Evolutionary conservation across 2,329 filamentous ascomycete species (phyloP).

Genomic region (Pseudogymnoascus verrucosus): DNA sequence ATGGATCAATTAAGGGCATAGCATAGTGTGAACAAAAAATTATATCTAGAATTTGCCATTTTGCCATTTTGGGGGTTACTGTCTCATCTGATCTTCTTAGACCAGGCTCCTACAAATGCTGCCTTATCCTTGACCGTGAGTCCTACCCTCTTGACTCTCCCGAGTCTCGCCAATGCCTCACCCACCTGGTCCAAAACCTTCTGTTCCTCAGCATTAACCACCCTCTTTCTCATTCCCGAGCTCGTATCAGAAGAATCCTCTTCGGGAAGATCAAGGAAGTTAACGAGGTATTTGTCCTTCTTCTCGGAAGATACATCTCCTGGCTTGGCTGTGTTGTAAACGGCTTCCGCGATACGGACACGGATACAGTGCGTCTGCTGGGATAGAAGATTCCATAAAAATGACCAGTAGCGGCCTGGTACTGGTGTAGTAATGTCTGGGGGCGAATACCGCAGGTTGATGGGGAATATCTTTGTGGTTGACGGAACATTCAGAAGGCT

Average conservation of each 20-base stretch:
- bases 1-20: background rate
- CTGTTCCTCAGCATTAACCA: slow-evolving; percentile 47
- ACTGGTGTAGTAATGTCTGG: slow-evolving; percentile 86
- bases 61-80: background rate
- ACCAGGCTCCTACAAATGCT: slow-evolving; percentile 70
- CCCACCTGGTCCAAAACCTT: slow-evolving; percentile 68
- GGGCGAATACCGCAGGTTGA: slow-evolving; percentile 83
- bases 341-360: slow-evolving; percentile 76
- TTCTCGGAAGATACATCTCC: slow-evolving; percentile 21
- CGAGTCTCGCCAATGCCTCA: slow-evolving; percentile 79
- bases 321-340: slow-evolving; percentile 43
- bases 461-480: slow-evolving; percentile 73
- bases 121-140: slow-evolving; percentile 76
- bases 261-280: slow-evolving; percentile 21
- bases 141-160: slow-evolving; percentile 81
- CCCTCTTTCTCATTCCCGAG: background rate
- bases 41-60: background rate
- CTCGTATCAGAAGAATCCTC: slow-evolving; percentile 19
- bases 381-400: slow-evolving; percentile 80
- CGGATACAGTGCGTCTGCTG: slow-evolving; percentile 82
- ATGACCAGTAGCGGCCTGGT: slow-evolving; percentile 61
- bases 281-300: slow-evolving; percentile 27
- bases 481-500: slow-evolving; percentile 61
- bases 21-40: background rate
- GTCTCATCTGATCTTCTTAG: slow-evolving; percentile 30